A percentile compares a stretch with the other conserved stretches of the same genome.
These are phyloP conservation scores for Plasmodium coatneyi DNA, from an alignment of 169 alveolate genomes.

Conservation along the genomic window DNA sequence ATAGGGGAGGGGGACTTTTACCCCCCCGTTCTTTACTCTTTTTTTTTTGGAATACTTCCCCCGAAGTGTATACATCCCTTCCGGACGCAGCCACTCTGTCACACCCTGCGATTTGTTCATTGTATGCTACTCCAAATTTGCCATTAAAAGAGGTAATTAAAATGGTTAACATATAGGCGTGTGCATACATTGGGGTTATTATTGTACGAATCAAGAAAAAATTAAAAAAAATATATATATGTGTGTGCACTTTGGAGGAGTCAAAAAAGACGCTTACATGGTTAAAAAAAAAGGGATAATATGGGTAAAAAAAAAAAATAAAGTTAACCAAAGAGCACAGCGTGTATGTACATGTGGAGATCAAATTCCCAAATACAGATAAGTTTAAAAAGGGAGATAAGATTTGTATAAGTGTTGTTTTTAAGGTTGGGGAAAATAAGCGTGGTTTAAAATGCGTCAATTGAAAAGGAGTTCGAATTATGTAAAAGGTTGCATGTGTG, in stretches of 20 bases:
- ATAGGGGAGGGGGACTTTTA: background rate
- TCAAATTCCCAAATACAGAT: background rate
- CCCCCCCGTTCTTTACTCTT: background rate
- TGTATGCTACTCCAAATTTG: background rate
- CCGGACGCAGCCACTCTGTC: background rate
- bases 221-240: constrained; percentile 7
- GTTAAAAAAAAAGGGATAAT: background rate
- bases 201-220: constrained; percentile 16
- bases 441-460: background rate
- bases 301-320: background rate
- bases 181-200: background rate
- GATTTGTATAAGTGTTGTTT: background rate
- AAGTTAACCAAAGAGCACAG: background rate
- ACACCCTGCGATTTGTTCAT: background rate
- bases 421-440: background rate
- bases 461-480: background rate
- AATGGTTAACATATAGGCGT: background rate
- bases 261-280: background rate
- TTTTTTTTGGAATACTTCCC: background rate
- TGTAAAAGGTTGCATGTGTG: background rate
- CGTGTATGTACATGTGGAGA: background rate
- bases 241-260: background rate
- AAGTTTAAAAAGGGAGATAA: background rate
- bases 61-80: background rate
- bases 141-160: background rate